Evolutionary conservation across 441 rosid species (phyloP).

Genomic region (Biscutella auriculata): DNA sequence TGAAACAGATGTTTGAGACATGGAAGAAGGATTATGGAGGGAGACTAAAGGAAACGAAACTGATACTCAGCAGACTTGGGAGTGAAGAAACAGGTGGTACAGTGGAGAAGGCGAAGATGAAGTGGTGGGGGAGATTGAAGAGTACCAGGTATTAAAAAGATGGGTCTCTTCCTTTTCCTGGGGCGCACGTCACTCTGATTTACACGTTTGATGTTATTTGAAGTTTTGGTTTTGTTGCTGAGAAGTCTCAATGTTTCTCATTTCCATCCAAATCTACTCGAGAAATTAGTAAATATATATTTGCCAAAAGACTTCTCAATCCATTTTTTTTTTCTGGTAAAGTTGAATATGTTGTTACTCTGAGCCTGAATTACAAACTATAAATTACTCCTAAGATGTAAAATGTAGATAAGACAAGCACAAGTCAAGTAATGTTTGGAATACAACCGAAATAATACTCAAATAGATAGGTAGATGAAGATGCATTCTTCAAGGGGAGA

Average conservation of each 20-base stretch:
- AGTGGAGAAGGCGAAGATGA: constrained; percentile 60
- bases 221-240: constrained; percentile 10
- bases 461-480: too few relatives aligned
- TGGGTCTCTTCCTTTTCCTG: neutral
- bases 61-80: constrained; percentile 76
- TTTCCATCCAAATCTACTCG: neutral
- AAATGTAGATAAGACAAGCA: too few relatives aligned
- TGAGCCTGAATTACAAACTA: too few relatives aligned
- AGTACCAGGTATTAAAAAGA: constrained; percentile 65
- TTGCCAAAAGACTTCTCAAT: too few relatives aligned
- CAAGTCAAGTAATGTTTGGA: too few relatives aligned
- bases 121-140: constrained; percentile 97
- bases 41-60: constrained; percentile 78
- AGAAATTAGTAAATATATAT: constrained; percentile 17
- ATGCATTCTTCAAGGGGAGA: too few relatives aligned
- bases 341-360: too few relatives aligned
- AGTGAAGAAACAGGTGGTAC: constrained; percentile 64
- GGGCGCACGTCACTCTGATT: constrained; percentile 8
- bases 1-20: constrained; percentile 91
- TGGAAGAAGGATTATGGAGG: constrained; percentile 94
- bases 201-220: constrained; percentile 6
- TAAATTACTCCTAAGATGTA: too few relatives aligned
- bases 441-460: too few relatives aligned
- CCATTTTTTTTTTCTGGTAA: too few relatives aligned
- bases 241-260: constrained; percentile 5